Evolutionary conservation across 768 basidiomycete genomes (phyloP), one percentile per base, ranked within the genome.

Genomic region (Psilocybe sp.): DNA sequence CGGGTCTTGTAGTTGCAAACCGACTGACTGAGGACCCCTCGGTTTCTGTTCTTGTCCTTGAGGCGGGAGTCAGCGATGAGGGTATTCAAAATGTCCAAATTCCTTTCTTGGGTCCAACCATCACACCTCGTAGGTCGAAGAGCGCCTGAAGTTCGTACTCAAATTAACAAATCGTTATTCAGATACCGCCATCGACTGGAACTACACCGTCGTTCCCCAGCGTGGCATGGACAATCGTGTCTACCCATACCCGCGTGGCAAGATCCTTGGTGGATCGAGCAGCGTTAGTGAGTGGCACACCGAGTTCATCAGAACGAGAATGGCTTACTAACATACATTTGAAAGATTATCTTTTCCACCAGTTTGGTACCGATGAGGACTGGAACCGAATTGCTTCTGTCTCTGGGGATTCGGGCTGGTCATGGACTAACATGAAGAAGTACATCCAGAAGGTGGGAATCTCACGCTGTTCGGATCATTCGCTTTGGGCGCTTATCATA

Each of bases 361-460:
- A 68, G 5, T 64, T 65, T 19, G 68, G 72, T 6, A 59, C 70
- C 0, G 54, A 44, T 8, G 72, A 72, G 28, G 73, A 76, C 39
- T 74, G 59, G 50, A 61, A 75, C 41, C 65, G 66, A 16, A 66
- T 65, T 13, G 71, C 67, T 4, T 43, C 49, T 7, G 51, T 69
- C 13, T 65, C 70, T 8, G 65, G 64, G 4, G 71, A 75, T 51
- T n/a, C 49, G 8, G 68, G 69, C 16, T 74, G 70, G 72, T 61
- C 58, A 9, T 75, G 74, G 74, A 50, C 63, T 16, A 61, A 59
- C 14, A 62, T 76, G 38, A 59, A 63, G 19, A 59, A 66, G 34
- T 73, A 69, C 51, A 61, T 66, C 45, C 50, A 55, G 36, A 67
- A 67, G 56, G 71, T 71, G 34, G 35, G 44, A n/a, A 28, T 18